These are phyloP conservation scores for Pisolithus marmoratus DNA, from an alignment of 768 basidiomycete genomes.

Conservation along the genomic window DNA sequence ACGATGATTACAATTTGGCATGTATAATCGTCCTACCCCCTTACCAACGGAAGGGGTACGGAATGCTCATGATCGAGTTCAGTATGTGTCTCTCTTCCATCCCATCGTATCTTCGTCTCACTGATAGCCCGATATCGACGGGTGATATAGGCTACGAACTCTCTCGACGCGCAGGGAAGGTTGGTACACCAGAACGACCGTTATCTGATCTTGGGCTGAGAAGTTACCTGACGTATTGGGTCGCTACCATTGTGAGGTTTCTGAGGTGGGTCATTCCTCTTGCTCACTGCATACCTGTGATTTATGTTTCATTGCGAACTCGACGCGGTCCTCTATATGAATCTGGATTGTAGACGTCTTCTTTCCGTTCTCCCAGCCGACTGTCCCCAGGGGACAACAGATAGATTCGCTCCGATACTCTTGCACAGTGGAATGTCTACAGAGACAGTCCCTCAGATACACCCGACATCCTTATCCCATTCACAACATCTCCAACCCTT, in stretches of 20 bases:
- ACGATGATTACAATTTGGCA: constrained; percentile 95
- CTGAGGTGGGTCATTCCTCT: constrained; percentile 46
- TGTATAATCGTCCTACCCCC: constrained; percentile 96
- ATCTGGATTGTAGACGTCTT: constrained; percentile 37
- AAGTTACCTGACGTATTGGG: constrained; percentile 88
- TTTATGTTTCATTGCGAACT: not conserved
- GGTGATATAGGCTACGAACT: constrained; percentile 76
- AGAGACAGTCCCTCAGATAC: not conserved
- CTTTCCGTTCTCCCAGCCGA: constrained; percentile 58
- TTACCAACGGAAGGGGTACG: constrained; percentile 84
- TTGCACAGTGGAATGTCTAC: not conserved
- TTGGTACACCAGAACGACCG: constrained; percentile 93
- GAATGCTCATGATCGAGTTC: constrained; percentile 96
- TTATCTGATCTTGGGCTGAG: constrained; percentile 89
- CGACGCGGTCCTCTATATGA: not conserved
- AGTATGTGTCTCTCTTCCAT: constrained; percentile 51
- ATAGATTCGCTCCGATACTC: constrained; percentile 21
- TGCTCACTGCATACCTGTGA: not conserved
- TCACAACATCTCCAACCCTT: constrained; percentile 19
- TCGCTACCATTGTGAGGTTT: constrained; percentile 77
- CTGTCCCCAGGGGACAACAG: constrained; percentile 37
- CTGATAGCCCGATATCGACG: not conserved
- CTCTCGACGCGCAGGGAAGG: constrained; percentile 69
- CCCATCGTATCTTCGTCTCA: not conserved
- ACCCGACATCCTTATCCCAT: constrained; percentile 35